Conservation (phyloP, 306 rosid species). For the Gleditsia sinensis region DNA sequence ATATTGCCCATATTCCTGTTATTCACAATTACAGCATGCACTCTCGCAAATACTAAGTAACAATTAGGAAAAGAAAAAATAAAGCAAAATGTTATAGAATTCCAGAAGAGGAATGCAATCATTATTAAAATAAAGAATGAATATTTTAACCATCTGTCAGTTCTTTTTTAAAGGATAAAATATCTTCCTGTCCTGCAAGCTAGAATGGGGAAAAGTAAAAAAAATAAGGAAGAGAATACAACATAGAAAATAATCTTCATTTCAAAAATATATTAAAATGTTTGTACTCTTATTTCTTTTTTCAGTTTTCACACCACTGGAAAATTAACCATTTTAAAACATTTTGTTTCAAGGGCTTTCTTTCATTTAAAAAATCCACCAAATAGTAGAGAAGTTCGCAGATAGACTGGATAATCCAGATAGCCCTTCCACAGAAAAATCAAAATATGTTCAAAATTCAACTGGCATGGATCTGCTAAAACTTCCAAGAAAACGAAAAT, state of each 20-base stretch:
- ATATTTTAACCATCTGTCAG: background rate
- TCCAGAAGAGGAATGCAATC: conserved; percentile 7
- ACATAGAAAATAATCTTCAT: conserved; percentile 9
- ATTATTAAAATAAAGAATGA: background rate
- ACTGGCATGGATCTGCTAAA: background rate
- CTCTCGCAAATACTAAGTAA: conserved; percentile 6
- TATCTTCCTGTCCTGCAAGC: conserved; percentile 19
- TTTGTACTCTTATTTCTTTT: conserved; percentile 8
- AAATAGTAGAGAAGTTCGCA: background rate
- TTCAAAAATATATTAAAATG: background rate
- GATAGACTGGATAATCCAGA: background rate
- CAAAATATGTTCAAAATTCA: background rate
- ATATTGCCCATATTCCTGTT: conserved; percentile 94
- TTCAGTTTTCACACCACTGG: conserved; percentile 3
- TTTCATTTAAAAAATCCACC: background rate
- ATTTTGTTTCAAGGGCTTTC: background rate
- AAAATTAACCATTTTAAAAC: conserved; percentile 15
- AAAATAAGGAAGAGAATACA: background rate
- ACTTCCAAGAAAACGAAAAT: background rate
- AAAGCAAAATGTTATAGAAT: conserved; percentile 16
- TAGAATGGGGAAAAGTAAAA: background rate
- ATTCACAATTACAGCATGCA: conserved; percentile 31
- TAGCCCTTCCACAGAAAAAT: background rate
- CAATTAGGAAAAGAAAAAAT: conserved; percentile 8
- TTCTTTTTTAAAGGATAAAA: conserved; percentile 17